Base-by-base conservation (phyloP, 148 eudicot species). In the Chenopodium formosanum region DNA sequence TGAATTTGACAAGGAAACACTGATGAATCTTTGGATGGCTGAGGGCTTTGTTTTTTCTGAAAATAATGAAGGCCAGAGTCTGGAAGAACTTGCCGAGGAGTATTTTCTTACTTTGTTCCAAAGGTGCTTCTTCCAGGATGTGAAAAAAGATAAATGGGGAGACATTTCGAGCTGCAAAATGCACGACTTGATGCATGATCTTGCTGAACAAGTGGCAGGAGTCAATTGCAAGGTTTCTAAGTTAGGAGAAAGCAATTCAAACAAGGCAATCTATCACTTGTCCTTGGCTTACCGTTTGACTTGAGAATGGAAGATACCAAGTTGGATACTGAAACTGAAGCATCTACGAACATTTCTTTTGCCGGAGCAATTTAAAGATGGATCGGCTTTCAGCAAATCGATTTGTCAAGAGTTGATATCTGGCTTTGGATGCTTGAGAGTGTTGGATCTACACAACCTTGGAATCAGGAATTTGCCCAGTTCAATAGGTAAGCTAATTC, bases 11-110 rank as follows among this genome's bases (percentile, higher is more conserved):
- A 81, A 73, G 58, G 52, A 74, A 16, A 40, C 10, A 1, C 2
- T 86, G 68, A 75, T 62, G 53, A 11, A 29, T 3, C 77, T 74
- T 14, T 83, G 88, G 88, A 81, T 81, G 70, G 85, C 85, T 4
- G 73, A 86, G 25, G 85, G 85, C 1, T 78, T 70, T 22, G 11
- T 84, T 32, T 4, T 23, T 32, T 17, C 72, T 7, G 1, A 4
- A 16, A 19, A 64, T n/a, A 1, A 47, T n/a, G 20, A 8, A 63
- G 7, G 23, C 31, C 44, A 72, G 25, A 52, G 75, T 29, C 8
- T 22, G 2, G 71, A 80, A 19, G 78, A 81, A 9, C 66, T 29
- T 23, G 79, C 75, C 1, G 70, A 78, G 17, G 62, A 75, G 9
- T 68, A 74, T 46, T 68, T 85, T 20, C 13, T 19, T n/a, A 40